Conservation (phyloP, 495 filamentous ascomycete genomes). For the Talaromyces nanjingensis region DNA sequence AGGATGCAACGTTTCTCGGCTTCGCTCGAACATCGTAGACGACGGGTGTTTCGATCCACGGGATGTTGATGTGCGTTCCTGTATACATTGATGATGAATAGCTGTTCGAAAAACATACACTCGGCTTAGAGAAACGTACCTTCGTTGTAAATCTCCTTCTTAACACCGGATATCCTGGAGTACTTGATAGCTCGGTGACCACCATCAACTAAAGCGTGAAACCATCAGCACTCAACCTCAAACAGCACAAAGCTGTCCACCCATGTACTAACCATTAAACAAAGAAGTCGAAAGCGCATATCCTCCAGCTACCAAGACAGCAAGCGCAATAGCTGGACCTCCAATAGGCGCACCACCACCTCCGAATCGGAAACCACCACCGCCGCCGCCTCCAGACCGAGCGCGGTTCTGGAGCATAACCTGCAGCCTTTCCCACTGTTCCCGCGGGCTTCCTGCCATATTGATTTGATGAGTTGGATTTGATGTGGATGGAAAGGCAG, state of each 20-base stretch:
- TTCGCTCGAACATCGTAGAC: conserved; percentile 97
- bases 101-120: neutral
- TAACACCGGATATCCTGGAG: conserved; percentile 84
- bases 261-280: conserved; percentile 72
- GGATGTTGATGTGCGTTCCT: conserved; percentile 91
- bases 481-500: conserved; percentile 17
- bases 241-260: neutral
- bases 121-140: conserved; percentile 43
- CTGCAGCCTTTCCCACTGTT: conserved; percentile 61
- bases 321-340: conserved; percentile 39
- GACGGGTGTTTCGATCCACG: conserved; percentile 95
- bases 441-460: conserved; percentile 54
- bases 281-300: conserved; percentile 73
- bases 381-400: conserved; percentile 28
- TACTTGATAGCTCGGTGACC: conserved; percentile 99
- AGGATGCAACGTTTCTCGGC: conserved; percentile 91
- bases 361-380: conserved; percentile 40
- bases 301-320: conserved; percentile 58
- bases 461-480: conserved; percentile 20
- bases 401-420: conserved; percentile 50
- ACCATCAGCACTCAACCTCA: conserved; percentile 1
- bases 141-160: conserved; percentile 95
- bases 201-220: conserved; percentile 71
- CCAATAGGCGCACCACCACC: conserved; percentile 40
- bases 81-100: conserved; percentile 2